Evolutionary conservation across 2,329 filamentous ascomycete species (phyloP).

Genomic region (Cladosporium oxysporum): DNA sequence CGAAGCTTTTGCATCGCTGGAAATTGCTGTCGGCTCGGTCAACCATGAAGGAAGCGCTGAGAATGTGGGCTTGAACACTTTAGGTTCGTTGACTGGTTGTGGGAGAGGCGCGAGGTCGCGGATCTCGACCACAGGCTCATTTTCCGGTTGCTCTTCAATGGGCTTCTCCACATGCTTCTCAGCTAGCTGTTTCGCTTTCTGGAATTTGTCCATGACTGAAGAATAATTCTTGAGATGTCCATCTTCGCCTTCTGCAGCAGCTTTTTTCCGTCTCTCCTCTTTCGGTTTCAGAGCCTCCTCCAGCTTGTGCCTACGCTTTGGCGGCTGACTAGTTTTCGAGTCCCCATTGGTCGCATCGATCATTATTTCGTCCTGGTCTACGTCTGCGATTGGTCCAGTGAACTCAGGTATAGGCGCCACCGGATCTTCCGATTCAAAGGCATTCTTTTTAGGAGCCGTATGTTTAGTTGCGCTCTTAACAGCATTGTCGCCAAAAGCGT

Average conservation of each 20-base stretch:
- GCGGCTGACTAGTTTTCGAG: constrained; percentile 37
- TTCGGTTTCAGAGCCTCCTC: constrained; percentile 31
- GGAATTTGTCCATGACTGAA: constrained; percentile 48
- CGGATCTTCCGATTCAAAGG: not conserved
- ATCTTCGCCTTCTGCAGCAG: constrained; percentile 31
- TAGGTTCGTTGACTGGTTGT: constrained; percentile 67
- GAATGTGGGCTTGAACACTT: constrained; percentile 65
- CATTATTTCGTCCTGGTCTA: constrained; percentile 12
- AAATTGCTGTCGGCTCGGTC: constrained; percentile 69
- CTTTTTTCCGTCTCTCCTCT: constrained; percentile 37
- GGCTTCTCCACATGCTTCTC: constrained; percentile 9
- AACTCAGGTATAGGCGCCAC: constrained; percentile 5
- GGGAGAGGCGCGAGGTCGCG: constrained; percentile 75
- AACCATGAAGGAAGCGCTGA: constrained; percentile 82
- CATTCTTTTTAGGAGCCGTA: not conserved
- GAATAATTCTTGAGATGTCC: constrained; percentile 35
- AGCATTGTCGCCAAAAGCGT: not conserved
- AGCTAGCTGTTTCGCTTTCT: constrained; percentile 43
- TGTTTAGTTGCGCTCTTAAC: not conserved
- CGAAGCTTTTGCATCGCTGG: constrained; percentile 58
- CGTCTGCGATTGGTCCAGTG: constrained; percentile 8
- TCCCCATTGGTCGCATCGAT: constrained; percentile 13
- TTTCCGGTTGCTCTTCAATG: constrained; percentile 17
- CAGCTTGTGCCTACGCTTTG: constrained; percentile 51
- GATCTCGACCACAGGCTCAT: constrained; percentile 32